Evolutionary conservation across 2,329 filamentous ascomycete species (phyloP).

Genomic region (Cladosporium sp.): DNA sequence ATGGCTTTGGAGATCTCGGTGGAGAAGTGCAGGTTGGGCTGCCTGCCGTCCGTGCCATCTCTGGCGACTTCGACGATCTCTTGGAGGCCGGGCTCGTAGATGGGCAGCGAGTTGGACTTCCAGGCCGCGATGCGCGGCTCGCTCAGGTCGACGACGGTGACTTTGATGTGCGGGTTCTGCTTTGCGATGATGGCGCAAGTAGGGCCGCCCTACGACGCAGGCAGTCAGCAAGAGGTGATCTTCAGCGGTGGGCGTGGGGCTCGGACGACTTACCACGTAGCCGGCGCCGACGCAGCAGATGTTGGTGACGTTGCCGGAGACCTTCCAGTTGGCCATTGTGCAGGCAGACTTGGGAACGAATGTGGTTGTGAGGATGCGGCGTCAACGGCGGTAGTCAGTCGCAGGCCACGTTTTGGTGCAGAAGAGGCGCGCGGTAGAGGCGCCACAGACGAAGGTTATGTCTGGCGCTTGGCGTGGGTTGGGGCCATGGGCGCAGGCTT

Average conservation of each 20-base stretch:
- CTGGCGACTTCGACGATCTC: conserved; percentile 61
- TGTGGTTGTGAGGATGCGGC: neutral
- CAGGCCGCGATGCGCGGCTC: conserved; percentile 59
- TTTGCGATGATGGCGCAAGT: conserved; percentile 68
- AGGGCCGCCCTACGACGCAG: conserved; percentile 45
- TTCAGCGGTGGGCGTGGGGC: neutral
- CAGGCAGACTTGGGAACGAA: neutral
- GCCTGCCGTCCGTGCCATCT: conserved; percentile 36
- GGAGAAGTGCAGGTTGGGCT: conserved; percentile 66
- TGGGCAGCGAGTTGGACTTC: conserved; percentile 68
- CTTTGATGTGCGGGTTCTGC: conserved; percentile 62
- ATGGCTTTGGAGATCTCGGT: conserved; percentile 58
- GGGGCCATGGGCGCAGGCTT: neutral
- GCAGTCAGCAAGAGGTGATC: neutral
- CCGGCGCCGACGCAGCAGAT: conserved; percentile 71
- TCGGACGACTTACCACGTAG: conserved; percentile 49
- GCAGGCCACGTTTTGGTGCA: neutral
- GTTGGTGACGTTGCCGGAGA: conserved; percentile 25
- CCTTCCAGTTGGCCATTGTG: conserved; percentile 9
- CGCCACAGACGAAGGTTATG: conserved; percentile 4
- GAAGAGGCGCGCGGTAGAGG: neutral
- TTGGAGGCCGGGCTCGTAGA: conserved; percentile 65
- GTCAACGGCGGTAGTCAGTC: neutral
- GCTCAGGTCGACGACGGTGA: conserved; percentile 69
- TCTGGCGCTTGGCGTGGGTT: conserved; percentile 5